Conservation (phyloP, 148 eudicot genomes). For the Chenopodium album region DNA sequence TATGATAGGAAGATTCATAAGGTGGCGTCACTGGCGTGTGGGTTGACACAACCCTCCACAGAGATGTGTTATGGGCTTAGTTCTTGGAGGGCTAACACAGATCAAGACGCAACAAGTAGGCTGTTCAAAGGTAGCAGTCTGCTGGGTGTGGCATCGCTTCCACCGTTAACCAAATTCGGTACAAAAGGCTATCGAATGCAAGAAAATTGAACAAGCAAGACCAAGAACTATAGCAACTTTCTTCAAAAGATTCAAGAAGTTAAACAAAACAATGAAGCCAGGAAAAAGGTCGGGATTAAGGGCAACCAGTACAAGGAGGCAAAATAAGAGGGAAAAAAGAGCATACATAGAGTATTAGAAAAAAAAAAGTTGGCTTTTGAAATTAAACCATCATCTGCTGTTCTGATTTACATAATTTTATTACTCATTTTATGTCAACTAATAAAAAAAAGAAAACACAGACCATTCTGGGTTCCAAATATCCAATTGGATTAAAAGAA, state of each 20-base stretch:
- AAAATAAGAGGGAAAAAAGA: background rate
- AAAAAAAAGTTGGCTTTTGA: background rate
- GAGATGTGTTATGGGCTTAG: too few species aligned
- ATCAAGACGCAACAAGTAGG: too few species aligned
- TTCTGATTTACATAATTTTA: background rate
- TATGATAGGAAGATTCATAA: too few species aligned
- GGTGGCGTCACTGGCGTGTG: too few species aligned
- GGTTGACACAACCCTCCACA: too few species aligned
- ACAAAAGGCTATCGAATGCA: background rate
- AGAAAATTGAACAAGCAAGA: background rate
- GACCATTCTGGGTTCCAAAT: background rate
- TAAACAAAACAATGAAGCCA: background rate
- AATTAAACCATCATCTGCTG: background rate
- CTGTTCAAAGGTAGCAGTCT: too few species aligned
- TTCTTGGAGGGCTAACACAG: too few species aligned
- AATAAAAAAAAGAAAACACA: background rate
- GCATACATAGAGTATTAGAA: too few species aligned
- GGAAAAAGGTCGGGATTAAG: background rate
- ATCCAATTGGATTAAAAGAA: background rate
- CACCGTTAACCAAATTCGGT: too few species aligned
- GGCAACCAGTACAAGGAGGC: background rate
- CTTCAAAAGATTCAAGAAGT: background rate
- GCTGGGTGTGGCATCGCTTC: too few species aligned
- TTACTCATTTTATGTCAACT: background rate
- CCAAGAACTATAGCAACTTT: background rate